Evolutionary conservation across 345 rosid species (phyloP).

Genomic region (Psidium guajava): DNA sequence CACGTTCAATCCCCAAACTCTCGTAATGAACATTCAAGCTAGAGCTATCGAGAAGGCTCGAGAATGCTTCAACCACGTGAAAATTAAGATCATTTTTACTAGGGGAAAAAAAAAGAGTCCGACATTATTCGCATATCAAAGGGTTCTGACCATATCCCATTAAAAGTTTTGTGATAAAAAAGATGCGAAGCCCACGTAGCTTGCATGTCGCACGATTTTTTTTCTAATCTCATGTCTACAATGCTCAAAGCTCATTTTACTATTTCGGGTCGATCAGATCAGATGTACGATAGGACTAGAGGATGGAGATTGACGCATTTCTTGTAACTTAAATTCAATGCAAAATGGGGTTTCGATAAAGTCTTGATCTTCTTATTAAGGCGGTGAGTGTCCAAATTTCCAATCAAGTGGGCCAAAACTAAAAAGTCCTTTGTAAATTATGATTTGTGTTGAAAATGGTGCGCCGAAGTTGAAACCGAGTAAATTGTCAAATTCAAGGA

Average conservation of each 20-base stretch:
- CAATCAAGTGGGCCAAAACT: background rate
- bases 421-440: background rate
- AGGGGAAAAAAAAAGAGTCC: background rate
- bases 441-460: background rate
- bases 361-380: too few relatives aligned
- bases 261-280: background rate
- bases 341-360: background rate
- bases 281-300: too few relatives aligned
- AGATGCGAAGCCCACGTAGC: accelerated
- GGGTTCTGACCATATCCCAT: accelerated
- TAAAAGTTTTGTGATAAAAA: accelerated
- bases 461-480: background rate
- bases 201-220: background rate
- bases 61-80: background rate
- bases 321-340: too few relatives aligned
- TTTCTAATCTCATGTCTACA: background rate
- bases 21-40: background rate
- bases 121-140: accelerated
- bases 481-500: background rate
- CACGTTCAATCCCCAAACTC: background rate
- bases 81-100: background rate
- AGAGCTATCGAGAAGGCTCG: background rate
- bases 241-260: background rate
- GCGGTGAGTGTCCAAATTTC: background rate
- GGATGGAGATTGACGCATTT: too few relatives aligned